These are phyloP conservation scores for Alloteropsis angusta DNA, from an alignment of 202 grass and related monocot genomes.

Conservation along the genomic window DNA sequence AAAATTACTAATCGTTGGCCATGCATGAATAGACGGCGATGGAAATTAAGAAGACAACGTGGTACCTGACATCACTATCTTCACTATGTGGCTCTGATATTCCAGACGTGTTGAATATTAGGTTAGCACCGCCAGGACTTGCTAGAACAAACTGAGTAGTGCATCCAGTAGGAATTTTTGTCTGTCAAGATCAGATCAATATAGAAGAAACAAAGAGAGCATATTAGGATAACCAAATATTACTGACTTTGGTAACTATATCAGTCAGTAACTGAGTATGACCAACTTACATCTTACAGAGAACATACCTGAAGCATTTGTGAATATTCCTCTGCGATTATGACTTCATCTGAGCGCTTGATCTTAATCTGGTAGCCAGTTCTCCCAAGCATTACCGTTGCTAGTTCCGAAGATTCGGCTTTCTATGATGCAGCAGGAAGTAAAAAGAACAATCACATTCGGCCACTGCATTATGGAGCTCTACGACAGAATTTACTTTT, in stretches of 20 bases:
- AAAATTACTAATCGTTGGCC: not conserved
- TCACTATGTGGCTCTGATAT: slow-evolving; percentile 17
- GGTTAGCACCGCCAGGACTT: slow-evolving; percentile 31
- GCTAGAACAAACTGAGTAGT: slow-evolving; percentile 59
- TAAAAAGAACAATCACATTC: not conserved
- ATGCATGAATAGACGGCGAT: not conserved
- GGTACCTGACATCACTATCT: slow-evolving; percentile 51
- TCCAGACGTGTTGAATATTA: slow-evolving; percentile 48
- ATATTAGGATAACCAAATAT: not conserved
- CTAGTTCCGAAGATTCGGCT: slow-evolving; percentile 37
- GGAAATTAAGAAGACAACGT: not conserved
- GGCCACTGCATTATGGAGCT: too few species aligned
- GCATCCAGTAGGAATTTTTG: slow-evolving; percentile 56
- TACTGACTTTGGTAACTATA: not conserved
- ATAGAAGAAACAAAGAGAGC: not conserved
- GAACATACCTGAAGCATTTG: slow-evolving; percentile 34
- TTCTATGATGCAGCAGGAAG: slow-evolving; percentile 14
- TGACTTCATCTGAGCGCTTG: slow-evolving; percentile 15
- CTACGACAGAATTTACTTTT: not conserved
- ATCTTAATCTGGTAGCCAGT: slow-evolving; percentile 49
- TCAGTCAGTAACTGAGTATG: not conserved
- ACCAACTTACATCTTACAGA: not conserved
- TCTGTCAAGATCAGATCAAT: slow-evolving; percentile 34
- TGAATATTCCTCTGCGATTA: slow-evolving; percentile 71
- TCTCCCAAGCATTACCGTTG: slow-evolving; percentile 35